Evolutionary conservation across 345 rosid species (phyloP), one percentile per base, ranked within the genome.

Genomic region (Ceriops decandra): DNA sequence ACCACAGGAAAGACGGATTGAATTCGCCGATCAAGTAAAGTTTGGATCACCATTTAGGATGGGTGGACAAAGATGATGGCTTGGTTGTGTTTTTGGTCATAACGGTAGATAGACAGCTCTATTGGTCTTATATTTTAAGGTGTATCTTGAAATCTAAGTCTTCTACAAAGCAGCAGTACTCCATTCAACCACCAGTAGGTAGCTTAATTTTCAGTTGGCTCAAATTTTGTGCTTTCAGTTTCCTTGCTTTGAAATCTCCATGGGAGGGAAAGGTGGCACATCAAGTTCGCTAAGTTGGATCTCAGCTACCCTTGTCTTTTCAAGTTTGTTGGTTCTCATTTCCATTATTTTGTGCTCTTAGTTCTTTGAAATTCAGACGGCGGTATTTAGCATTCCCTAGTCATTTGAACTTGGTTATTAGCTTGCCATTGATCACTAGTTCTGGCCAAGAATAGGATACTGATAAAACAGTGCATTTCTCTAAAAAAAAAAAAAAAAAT

Each of bases 1-100:
- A 81, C 86, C 4, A 78, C 69, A 1, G 85, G 92, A 68, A 86
- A 82, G 54, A 91, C 76, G 60, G 83, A 79, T 62, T 86, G 96
- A 73, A 84, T 67, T 60, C 84, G 85, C 0, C 81, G 83, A 68
- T 82, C 89, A 15, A 80, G 46, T 9, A 81, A 61, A 15, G 75
- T 42, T 56, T 77, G 84, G 68, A 66, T 70, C 79, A 65, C 81
- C 76, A 80, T 85, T 68, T 75, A 64, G 61, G 59, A 27, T 35
- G 1, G 11, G 52, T 52, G 61, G 33, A 38, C 47, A 47, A 22
- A 19, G 28, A 69, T 47, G 20, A 5, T 11, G 33, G 38, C 0
- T 49, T 13, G 57, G 49, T 31, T 56, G 19, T 10, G 24, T 9
- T 62, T 16, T 28, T 32, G 21, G 32, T 68, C 31, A 30, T 15